Base-by-base conservation (phyloP, 768 basidiomycete species). In the Inosperma sp. region DNA sequence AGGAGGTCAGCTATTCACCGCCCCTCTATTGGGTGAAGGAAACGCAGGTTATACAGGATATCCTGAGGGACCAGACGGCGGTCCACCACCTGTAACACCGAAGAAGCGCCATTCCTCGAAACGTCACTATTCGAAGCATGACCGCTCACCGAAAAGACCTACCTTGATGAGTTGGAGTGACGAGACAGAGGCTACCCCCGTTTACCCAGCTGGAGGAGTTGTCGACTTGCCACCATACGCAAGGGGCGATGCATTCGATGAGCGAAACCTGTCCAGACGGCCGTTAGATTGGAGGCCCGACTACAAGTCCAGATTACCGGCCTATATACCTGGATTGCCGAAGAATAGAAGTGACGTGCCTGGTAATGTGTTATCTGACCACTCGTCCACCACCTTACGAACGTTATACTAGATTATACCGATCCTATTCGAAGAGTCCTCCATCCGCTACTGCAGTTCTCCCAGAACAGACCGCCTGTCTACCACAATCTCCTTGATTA, bases 401-500 rank as follows among this genome's bases (percentile, higher is more conserved):
- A n/a, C 41, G 12, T 5, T 34, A 4, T 35, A 30, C 39, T 23
- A 47, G 42, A 50, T 45, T 50, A 35, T 16, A 8, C 51, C 48
- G 48, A 22, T 47, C 41, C 33, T 17, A 23, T 34, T 48, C 22
- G 31, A 44, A 43, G 23, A 12, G 17, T 23, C 34, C 23, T 48
- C 31, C 40, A 35, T 37, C 43, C 66, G 0, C 61, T 70, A 4
- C 56, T 75, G 2, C 53, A 55, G 1, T 70, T 63, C 52, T 54
- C 58, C 8, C 51, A 63, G 8, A 35, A 59, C 1, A 55, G 65
- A 13, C 70, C 76, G 0, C 67, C 76, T 3, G 62, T 81, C 22
- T 63, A 68, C 48, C 72, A 72, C 58, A 82, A 86, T 62, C 61
- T 86, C 13, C 80, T 82, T 13, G 59, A 58, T 1, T 62, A 71